Evolutionary conservation across 2,329 filamentous ascomycete species (phyloP).

Genomic region (Allantophomopsis lycopodina): DNA sequence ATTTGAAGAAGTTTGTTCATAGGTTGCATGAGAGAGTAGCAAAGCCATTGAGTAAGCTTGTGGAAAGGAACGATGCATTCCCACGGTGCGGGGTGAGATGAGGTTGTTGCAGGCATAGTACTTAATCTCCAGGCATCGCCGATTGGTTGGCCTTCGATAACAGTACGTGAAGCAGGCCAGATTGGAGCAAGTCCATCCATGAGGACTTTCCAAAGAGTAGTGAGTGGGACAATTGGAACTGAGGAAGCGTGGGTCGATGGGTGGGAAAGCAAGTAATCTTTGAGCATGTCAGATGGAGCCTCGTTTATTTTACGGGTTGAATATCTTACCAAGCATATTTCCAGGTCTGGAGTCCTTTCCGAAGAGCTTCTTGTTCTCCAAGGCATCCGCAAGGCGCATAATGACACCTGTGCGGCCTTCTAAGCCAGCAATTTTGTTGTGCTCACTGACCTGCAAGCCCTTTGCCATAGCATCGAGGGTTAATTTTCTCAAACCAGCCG

Average conservation of each 20-base stretch:
- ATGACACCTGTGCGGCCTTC: conserved; percentile 75
- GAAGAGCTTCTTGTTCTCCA: conserved; percentile 73
- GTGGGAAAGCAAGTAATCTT: conserved; percentile 87
- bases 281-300: conserved; percentile 8
- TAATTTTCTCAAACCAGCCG: conserved; percentile 59
- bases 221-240: conserved; percentile 73
- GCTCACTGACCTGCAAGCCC: conserved; percentile 71
- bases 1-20: conserved; percentile 73
- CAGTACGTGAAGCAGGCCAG: conserved; percentile 78
- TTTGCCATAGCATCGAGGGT: conserved; percentile 63
- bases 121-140: conserved; percentile 92
- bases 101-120: conserved; percentile 47
- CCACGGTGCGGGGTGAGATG: conserved; percentile 43
- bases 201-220: conserved; percentile 80
- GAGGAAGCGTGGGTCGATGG: conserved; percentile 81
- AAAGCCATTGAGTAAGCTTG: conserved; percentile 90
- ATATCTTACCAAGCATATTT: conserved; percentile 71
- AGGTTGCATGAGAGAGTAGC: conserved; percentile 85
- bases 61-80: conserved; percentile 83
- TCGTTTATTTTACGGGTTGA: neutral
- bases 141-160: conserved; percentile 73
- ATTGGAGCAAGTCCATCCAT: conserved; percentile 79
- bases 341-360: conserved; percentile 74
- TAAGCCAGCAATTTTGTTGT: conserved; percentile 72
- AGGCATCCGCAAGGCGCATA: conserved; percentile 58